Evolutionary conservation across 257 asterid species (phyloP).

Genomic region (Solanum sejunctum): DNA sequence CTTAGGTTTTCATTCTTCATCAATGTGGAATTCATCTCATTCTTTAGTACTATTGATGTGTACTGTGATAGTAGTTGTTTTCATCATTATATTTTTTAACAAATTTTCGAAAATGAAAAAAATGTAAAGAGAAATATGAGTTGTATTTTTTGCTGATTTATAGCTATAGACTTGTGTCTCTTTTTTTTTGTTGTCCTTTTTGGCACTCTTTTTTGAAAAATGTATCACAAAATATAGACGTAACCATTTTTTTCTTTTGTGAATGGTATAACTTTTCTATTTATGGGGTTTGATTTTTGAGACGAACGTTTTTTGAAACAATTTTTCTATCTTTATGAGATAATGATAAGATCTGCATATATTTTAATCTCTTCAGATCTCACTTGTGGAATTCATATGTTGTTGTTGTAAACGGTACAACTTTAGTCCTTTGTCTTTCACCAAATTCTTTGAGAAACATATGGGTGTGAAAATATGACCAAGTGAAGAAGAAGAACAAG

Average conservation of each 20-base stretch:
- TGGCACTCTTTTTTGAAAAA: not conserved
- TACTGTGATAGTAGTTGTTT: not conserved
- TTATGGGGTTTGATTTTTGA: too few relatives aligned
- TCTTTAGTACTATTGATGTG: not conserved
- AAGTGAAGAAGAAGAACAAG: not conserved
- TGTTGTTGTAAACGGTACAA: not conserved
- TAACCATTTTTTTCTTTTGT: not conserved
- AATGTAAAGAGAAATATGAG: not conserved
- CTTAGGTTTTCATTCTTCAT: not conserved
- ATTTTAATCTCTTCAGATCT: too few relatives aligned
- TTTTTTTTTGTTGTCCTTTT: not conserved
- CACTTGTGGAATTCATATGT: too few relatives aligned
- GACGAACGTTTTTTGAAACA: too few relatives aligned
- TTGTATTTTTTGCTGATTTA: not conserved
- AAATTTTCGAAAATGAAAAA: not conserved
- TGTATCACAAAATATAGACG: not conserved
- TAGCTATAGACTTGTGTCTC: not conserved
- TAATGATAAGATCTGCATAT: too few relatives aligned
- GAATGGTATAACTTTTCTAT: not conserved
- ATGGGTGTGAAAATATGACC: slow-evolving; percentile 38
- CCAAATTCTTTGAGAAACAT: slow-evolving; percentile 24
- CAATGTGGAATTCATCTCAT: not conserved
- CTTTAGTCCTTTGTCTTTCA: not conserved
- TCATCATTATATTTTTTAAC: not conserved
- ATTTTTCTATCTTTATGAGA: too few relatives aligned